phyloP scores from a whole-genome alignment of 2,329 filamentous ascomycete species.

The Penicillium sp. region DNA sequence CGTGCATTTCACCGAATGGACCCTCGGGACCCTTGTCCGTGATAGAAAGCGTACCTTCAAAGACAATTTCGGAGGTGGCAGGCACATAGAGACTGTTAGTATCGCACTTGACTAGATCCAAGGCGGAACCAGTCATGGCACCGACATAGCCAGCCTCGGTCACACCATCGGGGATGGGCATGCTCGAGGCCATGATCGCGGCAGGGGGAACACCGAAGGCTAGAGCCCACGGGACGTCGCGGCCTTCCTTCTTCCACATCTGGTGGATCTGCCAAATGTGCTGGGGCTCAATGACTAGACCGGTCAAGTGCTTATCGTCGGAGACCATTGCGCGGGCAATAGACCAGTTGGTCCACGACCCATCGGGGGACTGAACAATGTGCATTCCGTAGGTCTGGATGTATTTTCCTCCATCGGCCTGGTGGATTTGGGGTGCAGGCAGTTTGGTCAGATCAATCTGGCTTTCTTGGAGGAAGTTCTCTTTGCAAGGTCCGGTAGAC shows the following conservation, averaged over 20 bases:
- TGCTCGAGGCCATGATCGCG: conserved; percentile 42
- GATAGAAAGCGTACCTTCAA: conserved; percentile 44
- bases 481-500: conserved; percentile 38
- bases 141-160: conserved; percentile 45
- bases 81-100: conserved; percentile 44
- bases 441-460: conserved; percentile 40
- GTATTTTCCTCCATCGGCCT: conserved; percentile 44
- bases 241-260: conserved; percentile 40
- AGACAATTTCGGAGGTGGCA: conserved; percentile 44
- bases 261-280: conserved; percentile 43
- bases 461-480: conserved; percentile 31
- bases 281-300: conserved; percentile 40
- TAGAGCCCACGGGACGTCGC: conserved; percentile 43
- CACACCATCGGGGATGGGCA: conserved; percentile 45
- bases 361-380: conserved; percentile 40
- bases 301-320: conserved; percentile 36
- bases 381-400: conserved; percentile 47
- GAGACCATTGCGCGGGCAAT: conserved; percentile 41
- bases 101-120: conserved; percentile 48
- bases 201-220: conserved; percentile 45
- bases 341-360: conserved; percentile 40
- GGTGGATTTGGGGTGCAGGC: conserved; percentile 39
- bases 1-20: conserved; percentile 45
- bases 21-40: conserved; percentile 40
- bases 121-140: conserved; percentile 37